Conservation (phyloP, 2,329 filamentous ascomycete species). For the Rhinocladiella similis region DNA sequence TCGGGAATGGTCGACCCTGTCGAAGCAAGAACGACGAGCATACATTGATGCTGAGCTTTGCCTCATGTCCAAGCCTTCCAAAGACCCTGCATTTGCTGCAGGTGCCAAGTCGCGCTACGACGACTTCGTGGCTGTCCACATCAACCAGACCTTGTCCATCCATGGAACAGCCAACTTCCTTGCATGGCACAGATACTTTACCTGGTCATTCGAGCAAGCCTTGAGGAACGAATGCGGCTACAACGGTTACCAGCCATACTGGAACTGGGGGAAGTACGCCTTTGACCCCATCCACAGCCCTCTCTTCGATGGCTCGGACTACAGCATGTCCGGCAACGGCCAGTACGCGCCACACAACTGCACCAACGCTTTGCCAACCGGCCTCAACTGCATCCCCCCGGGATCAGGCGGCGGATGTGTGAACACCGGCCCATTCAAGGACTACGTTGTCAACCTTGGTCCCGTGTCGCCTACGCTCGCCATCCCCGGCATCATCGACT, state of each 20-base stretch:
- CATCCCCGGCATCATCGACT: constrained; percentile 19
- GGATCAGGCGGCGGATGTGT: constrained; percentile 30
- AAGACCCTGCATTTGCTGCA: constrained; percentile 35
- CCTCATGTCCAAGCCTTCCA: constrained; percentile 31
- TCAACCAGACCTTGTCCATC: constrained; percentile 36
- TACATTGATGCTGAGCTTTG: constrained; percentile 42
- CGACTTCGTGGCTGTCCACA: constrained; percentile 43
- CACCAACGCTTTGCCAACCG: constrained; percentile 14
- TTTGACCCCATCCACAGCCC: constrained; percentile 33
- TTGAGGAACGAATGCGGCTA: constrained; percentile 48
- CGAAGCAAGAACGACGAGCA: constrained; percentile 23
- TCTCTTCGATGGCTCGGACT: constrained; percentile 39
- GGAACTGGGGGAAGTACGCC: constrained; percentile 38
- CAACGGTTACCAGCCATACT: constrained; percentile 44
- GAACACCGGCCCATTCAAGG: constrained; percentile 32
- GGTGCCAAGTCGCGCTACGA: constrained; percentile 52
- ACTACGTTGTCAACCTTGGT: constrained; percentile 37
- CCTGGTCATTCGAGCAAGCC: constrained; percentile 43
- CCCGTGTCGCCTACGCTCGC: constrained; percentile 27
- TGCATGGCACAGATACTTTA: constrained; percentile 47
- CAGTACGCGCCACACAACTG: constrained; percentile 8
- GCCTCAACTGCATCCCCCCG: constrained; percentile 22
- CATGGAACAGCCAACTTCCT: constrained; percentile 40
- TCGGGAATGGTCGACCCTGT: constrained; percentile 43
- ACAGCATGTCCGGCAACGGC: constrained; percentile 37